These are phyloP conservation scores for Kondoa malvinella DNA, from an alignment of 768 basidiomycete genomes.

Conservation along the genomic window DNA sequence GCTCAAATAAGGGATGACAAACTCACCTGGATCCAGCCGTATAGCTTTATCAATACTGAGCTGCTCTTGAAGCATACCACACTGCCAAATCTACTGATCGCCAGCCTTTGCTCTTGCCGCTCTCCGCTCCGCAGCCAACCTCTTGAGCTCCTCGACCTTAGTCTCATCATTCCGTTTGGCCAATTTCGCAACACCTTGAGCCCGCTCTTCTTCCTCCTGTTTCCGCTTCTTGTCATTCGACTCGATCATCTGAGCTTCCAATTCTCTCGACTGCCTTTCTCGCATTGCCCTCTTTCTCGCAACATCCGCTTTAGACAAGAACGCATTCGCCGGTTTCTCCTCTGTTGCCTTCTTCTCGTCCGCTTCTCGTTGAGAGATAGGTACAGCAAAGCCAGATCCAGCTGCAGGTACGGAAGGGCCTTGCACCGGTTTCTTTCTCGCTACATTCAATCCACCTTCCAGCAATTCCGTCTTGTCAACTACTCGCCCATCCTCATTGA, in stretches of 20 bases:
- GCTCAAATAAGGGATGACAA: no score
- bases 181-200: constrained; percentile 38
- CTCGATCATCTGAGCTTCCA: constrained; percentile 59
- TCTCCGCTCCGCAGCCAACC: constrained; percentile 48
- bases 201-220: constrained; percentile 44
- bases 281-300: constrained; percentile 50
- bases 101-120: constrained; percentile 20
- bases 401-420: constrained; percentile 21
- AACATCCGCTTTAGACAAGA: constrained; percentile 4
- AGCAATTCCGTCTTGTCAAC: constrained; percentile 87
- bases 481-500: constrained; percentile 94
- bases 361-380: constrained; percentile 15
- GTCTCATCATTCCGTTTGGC: constrained; percentile 57
- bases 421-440: constrained; percentile 37
- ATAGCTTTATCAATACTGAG: not conserved
- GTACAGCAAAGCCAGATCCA: constrained; percentile 15
- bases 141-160: constrained; percentile 64
- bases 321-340: constrained; percentile 17
- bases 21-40: no score
- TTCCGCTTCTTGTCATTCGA: constrained; percentile 49
- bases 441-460: constrained; percentile 78
- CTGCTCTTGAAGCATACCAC: not conserved
- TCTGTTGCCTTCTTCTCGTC: constrained; percentile 15
- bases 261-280: constrained; percentile 59
- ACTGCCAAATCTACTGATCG: not conserved